Conservation (phyloP, 2,329 filamentous ascomycete genomes). For the Alternaria sp. region DNA sequence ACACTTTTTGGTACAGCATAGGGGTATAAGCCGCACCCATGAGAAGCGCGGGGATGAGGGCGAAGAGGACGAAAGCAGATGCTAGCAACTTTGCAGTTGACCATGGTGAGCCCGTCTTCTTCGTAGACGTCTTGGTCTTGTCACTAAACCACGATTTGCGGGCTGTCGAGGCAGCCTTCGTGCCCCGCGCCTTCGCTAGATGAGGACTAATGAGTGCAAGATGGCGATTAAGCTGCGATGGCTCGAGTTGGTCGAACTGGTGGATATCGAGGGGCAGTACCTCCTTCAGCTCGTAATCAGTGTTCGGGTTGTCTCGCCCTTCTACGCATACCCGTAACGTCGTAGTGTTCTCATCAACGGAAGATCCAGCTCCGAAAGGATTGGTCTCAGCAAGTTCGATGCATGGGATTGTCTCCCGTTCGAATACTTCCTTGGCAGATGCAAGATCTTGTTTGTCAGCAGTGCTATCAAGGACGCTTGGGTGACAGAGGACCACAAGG, state of each 20-base stretch:
- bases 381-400: constrained; percentile 40
- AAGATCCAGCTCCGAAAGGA: constrained; percentile 32
- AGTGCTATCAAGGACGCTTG: constrained; percentile 9
- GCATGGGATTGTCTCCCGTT: constrained; percentile 31
- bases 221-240: constrained; percentile 48
- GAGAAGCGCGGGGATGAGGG: constrained; percentile 23
- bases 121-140: constrained; percentile 9
- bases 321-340: constrained; percentile 42
- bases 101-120: constrained; percentile 7
- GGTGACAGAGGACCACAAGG: constrained; percentile 43
- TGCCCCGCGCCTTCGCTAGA: constrained; percentile 12
- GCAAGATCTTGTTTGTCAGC: constrained; percentile 26
- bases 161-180: background rate
- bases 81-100: constrained; percentile 6
- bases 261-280: constrained; percentile 42
- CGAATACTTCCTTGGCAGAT: constrained; percentile 32
- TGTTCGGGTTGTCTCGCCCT: constrained; percentile 26
- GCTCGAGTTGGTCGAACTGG: constrained; percentile 41
- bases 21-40: constrained; percentile 20
- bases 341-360: constrained; percentile 19
- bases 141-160: constrained; percentile 4
- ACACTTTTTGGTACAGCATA: constrained; percentile 13
- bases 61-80: constrained; percentile 22
- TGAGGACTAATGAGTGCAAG: constrained; percentile 41
- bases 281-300: constrained; percentile 36